Evolutionary conservation across 108 stramenopile genomes (phyloP).

Genomic region (Skeletonema marinoi): DNA sequence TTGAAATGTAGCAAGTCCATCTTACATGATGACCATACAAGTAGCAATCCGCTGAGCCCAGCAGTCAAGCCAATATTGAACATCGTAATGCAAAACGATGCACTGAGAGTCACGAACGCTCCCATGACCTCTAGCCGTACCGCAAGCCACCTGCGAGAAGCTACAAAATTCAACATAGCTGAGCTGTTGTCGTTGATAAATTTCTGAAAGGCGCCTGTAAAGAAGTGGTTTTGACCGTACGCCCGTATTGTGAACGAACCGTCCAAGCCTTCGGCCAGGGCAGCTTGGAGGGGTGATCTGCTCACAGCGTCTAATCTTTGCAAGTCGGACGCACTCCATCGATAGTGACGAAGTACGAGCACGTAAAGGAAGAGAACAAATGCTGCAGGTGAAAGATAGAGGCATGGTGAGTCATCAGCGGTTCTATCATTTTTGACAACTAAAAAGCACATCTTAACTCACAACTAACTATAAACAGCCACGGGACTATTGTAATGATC

Average conservation of each 20-base stretch:
- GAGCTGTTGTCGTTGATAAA: conserved; percentile 61
- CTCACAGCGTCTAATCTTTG: conserved; percentile 81
- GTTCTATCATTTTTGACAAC: not conserved
- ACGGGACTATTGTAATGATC: conserved; percentile 12
- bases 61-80: conserved; percentile 65
- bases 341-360: conserved; percentile 12
- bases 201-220: conserved; percentile 54
- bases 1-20: conserved; percentile 21
- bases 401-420: not conserved
- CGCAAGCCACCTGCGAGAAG: conserved; percentile 89
- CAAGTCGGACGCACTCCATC: conserved; percentile 77
- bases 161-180: conserved; percentile 78
- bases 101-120: conserved; percentile 56
- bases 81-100: conserved; percentile 59
- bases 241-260: conserved; percentile 78
- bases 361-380: conserved; percentile 11
- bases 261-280: conserved; percentile 78
- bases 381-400: not conserved
- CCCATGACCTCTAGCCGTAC: conserved; percentile 87
- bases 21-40: conserved; percentile 31
- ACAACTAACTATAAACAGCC: conserved; percentile 6
- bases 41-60: conserved; percentile 52
- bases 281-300: conserved; percentile 81
- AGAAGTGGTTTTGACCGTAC: conserved; percentile 61
- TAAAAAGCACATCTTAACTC: not conserved